Conservation (phyloP, 306 rosid genomes). For the Cercis canadensis region DNA sequence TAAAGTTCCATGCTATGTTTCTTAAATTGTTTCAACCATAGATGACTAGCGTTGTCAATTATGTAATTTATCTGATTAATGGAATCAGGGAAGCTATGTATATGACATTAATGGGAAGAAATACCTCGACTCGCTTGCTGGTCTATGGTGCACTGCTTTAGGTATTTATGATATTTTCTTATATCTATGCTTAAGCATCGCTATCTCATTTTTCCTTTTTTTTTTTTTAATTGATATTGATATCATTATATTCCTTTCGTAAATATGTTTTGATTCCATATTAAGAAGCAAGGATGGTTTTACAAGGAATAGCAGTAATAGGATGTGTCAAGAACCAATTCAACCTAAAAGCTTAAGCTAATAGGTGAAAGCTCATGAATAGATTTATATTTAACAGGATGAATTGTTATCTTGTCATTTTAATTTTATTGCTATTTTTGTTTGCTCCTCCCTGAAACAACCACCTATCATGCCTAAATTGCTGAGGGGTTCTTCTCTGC, state of each 20-base stretch:
- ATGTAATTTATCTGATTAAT: conserved; percentile 29
- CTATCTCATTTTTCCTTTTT: conserved; percentile 2
- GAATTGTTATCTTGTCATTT: too few relatives aligned
- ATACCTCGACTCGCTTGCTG: conserved; percentile 94
- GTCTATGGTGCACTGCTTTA: conserved; percentile 91
- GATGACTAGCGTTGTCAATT: conserved; percentile 3
- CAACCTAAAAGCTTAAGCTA: too few relatives aligned
- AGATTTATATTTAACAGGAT: too few relatives aligned
- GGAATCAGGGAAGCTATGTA: conserved; percentile 88
- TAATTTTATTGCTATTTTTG: too few relatives aligned
- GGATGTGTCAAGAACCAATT: too few relatives aligned
- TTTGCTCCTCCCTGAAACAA: too few relatives aligned
- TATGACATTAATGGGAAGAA: conserved; percentile 84
- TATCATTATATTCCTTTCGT: background rate
- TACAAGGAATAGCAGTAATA: too few relatives aligned
- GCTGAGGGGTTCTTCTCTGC: too few relatives aligned
- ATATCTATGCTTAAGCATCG: conserved; percentile 10
- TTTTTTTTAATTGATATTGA: conserved; percentile 5
- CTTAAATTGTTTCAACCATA: conserved; percentile 1
- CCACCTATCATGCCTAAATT: too few relatives aligned
- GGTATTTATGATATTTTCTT: conserved; percentile 43
- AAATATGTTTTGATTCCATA: too few relatives aligned
- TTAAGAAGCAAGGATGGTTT: too few relatives aligned
- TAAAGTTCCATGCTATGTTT: conserved; percentile 34
- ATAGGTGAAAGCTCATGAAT: too few relatives aligned